A percentile compares a stretch with the other conserved stretches of the same genome.
phyloP scores from a whole-genome alignment of 1,284 basidiomycete species.

The Boletellus deceptivus region DNA sequence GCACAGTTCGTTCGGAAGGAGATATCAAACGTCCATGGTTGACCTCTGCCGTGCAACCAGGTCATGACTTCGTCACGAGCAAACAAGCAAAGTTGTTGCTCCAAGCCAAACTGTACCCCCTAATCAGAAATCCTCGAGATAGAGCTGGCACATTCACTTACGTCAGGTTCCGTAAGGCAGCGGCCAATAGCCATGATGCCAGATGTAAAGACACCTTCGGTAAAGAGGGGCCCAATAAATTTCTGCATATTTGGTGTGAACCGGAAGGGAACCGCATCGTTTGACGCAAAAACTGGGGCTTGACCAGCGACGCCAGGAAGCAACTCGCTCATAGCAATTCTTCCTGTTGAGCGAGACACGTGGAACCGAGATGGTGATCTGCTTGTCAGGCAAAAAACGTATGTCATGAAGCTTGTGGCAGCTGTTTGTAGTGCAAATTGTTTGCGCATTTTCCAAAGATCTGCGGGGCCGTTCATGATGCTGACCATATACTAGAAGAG shows the following conservation, averaged over 20 bases:
- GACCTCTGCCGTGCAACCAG: slow-evolving; percentile 58
- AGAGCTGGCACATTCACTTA: slow-evolving; percentile 35
- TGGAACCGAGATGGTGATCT: slow-evolving; percentile 87
- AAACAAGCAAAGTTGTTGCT: slow-evolving; percentile 87
- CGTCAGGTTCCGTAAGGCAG: slow-evolving; percentile 90
- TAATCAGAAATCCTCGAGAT: slow-evolving; percentile 1
- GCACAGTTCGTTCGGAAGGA: slow-evolving; percentile 69
- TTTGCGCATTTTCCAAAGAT: slow-evolving; percentile 97
- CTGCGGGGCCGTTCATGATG: slow-evolving; percentile 81
- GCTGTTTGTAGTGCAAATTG: slow-evolving; percentile 94
- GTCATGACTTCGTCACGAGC: slow-evolving; percentile 89
- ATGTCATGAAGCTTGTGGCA: slow-evolving; percentile 90
- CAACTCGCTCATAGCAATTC: slow-evolving; percentile 89
- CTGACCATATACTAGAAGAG: slow-evolving; percentile 81
- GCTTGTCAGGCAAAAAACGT: slow-evolving; percentile 82
- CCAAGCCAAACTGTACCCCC: slow-evolving; percentile 70
- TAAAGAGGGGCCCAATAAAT: slow-evolving; percentile 87
- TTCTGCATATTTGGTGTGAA: slow-evolving; percentile 96
- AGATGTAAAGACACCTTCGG: slow-evolving; percentile 87
- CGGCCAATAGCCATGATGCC: slow-evolving; percentile 91
- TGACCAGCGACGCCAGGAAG: slow-evolving; percentile 65
- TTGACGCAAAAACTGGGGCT: slow-evolving; percentile 70
- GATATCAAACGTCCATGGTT: slow-evolving; percentile 55
- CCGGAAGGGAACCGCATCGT: slow-evolving; percentile 93
- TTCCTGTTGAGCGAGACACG: slow-evolving; percentile 84